phyloP scores from a whole-genome alignment of 257 asterid genomes.

The Scutellaria barbata region DNA sequence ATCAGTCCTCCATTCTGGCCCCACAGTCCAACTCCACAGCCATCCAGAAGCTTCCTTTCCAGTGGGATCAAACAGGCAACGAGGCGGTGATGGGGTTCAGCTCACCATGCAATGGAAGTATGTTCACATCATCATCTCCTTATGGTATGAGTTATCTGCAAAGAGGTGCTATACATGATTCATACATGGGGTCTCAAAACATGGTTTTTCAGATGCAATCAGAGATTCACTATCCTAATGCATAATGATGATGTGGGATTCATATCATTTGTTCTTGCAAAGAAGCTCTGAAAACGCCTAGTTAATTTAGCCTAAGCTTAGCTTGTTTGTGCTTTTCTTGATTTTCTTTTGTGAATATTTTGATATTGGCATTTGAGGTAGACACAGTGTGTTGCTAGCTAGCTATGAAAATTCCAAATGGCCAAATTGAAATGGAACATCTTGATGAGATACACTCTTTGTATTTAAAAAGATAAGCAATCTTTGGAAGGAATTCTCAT shows the following conservation, averaged over 20 bases:
- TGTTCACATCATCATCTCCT: slow-evolving; percentile 46
- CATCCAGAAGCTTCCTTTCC: slow-evolving; percentile 54
- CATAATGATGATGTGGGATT: slow-evolving; percentile 47
- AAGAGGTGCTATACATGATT: slow-evolving; percentile 51
- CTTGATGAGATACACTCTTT: slow-evolving; percentile 39
- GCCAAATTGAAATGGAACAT: slow-evolving; percentile 38
- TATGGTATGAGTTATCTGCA: slow-evolving; percentile 47
- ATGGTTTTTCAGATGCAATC: slow-evolving; percentile 72
- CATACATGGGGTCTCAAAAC: slow-evolving; percentile 63
- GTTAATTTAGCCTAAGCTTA: slow-evolving; percentile 48
- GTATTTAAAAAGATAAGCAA: slow-evolving; percentile 35
- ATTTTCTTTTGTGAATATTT: slow-evolving; percentile 53
- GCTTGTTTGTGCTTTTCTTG: slow-evolving; percentile 48
- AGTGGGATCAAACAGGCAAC: slow-evolving; percentile 55
- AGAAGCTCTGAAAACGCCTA: slow-evolving; percentile 26
- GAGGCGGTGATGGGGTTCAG: slow-evolving; percentile 54
- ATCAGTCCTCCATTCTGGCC: slow-evolving; percentile 40
- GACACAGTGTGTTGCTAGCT: slow-evolving; percentile 36
- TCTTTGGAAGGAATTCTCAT: slow-evolving; percentile 32
- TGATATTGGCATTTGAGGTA: slow-evolving; percentile 42
- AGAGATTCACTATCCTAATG: slow-evolving; percentile 61
- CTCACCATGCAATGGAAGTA: slow-evolving; percentile 44
- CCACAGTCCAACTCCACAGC: slow-evolving; percentile 39
- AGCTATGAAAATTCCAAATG: slow-evolving; percentile 33
- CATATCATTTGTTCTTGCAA: neutral